Evolutionary conservation across 2,329 filamentous ascomycete genomes (phyloP), one percentile per base, ranked within the genome.

Genomic region (Botrytis paeoniae): DNA sequence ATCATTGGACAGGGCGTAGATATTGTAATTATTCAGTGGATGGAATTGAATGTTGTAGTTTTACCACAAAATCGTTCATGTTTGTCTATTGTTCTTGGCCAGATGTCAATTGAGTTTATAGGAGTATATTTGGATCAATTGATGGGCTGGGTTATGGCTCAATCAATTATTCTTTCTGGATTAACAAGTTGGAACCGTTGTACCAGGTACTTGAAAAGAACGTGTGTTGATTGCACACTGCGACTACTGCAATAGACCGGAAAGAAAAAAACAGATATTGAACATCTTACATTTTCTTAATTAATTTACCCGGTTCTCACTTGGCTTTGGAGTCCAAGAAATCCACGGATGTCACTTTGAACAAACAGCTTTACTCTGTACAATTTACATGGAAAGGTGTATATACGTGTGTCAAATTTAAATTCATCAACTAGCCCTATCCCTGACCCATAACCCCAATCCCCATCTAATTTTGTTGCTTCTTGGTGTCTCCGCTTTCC

Each of bases 121-220:
- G n/a, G 3, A 18, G n/a, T 57, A 18, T 57, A 18, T 1, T 29
- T 1, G 14, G 14, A 29, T 18, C n/a, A 57, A 29, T 57, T n/a
- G 3, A 57, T 32, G 6, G 7, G 51, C 51, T 29, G 7, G 14
- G 3, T 3, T 4, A 57, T n/a, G 16, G 25, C n/a, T 16, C 12
- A 6, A 4, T 6, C 3, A 12, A 57, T 54, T n/a, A 3, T 54
- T 7, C 12, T n/a, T 54, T 18, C n/a, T 29, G 14, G 0, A 16
- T 32, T 16, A 57, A 18, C 6, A 57, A 29, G 3, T 4, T 18
- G 6, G 16, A 18, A 29, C 6, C 14, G 3, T 57, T 57, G 6
- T 6, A 29, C 8, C 1, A 18, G 25, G 2, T 12, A 3, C n/a
- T 54, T 16, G 0, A 3, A 3, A 1, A 29, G 6, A 18, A 29